Evolutionary conservation across 768 basidiomycete species (phyloP), one percentile per base, ranked within the genome.

Genomic region (Boletus rubescentipes): DNA sequence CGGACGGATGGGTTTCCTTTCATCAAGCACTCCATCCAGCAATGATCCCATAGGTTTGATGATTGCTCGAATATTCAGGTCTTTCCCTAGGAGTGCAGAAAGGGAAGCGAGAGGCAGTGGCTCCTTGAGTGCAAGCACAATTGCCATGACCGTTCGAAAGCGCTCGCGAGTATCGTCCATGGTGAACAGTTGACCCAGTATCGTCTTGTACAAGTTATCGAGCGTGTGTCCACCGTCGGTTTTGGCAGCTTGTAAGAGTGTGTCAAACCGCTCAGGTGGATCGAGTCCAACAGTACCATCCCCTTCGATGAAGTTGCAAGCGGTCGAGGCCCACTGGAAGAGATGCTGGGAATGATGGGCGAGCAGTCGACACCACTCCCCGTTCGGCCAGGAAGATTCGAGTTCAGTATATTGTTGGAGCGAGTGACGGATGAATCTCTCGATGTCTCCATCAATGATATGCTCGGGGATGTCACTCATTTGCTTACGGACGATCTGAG

Each of bases 241-340:
- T 1, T 23, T 10, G 21, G 35, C 26, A 2, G 23, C 18, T 20
- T 8, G 35, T 2, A 48, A n/a, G 26, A 48, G 34, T 3, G 10
- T 18, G 10, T 41, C 20, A 3, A 59, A 37, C 5, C 42, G 51
- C 6, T 39, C 30, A 8, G 10, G 10, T 12, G n/a, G 23, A 2
- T 31, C 30, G 29, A 37, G 26, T 14, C 54, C 54, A 4, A 7
- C 9, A n/a, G 53, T 11, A 15, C 20, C 21, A 16, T 38, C 36
- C 10, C 26, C 23, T 7, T 26, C 26, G 26, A 67, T 61, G 29
- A 50, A 58, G 1, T 39, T n/a, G 43, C 65, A 66, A 0, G 55
- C 66, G 0, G 57, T 55, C 12, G 40, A 52, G 1, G 63, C 66
- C 66, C 66, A 67, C 47, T 64, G 62, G 32, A 68, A 68, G 12